phyloP scores from a whole-genome alignment of 495 filamentous ascomycete species.

The Penicillium goetzii region DNA sequence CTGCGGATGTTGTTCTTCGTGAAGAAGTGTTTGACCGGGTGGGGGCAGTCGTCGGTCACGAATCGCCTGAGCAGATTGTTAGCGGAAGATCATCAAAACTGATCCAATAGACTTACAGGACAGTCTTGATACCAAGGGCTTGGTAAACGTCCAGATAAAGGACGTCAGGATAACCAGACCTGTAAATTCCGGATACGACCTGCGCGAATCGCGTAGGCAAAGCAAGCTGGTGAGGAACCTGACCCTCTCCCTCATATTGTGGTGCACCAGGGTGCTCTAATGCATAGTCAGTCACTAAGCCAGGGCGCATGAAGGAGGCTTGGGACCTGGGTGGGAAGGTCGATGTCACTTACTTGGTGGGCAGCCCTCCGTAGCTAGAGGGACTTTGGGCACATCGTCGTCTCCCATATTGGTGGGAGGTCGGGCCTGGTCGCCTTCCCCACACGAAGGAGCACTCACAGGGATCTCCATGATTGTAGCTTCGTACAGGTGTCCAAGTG shows the following conservation, averaged over 20 bases:
- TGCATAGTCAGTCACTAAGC: not conserved
- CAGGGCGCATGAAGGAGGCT: not conserved
- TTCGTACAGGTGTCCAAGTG: not conserved
- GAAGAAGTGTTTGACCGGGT: no score
- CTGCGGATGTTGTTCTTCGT: no score
- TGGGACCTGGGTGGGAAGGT: not conserved
- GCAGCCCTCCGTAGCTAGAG: not conserved
- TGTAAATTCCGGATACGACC: not conserved
- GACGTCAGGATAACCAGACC: not conserved
- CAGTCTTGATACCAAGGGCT: not conserved
- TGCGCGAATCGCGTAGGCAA: not conserved
- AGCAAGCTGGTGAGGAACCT: not conserved
- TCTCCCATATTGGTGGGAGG: not conserved
- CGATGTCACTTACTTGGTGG: not conserved
- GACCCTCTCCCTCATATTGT: not conserved
- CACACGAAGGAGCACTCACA: not conserved
- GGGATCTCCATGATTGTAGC: not conserved
- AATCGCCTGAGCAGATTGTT: not conserved
- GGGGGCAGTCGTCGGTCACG: not conserved
- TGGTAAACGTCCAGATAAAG: not conserved
- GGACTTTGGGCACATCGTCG: not conserved
- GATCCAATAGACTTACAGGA: not conserved
- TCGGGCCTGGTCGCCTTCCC: not conserved
- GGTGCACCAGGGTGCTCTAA: not conserved
- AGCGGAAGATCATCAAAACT: not conserved